Conservation (phyloP, 2,329 filamentous ascomycete genomes). For the Pezicula neosporulosa region DNA sequence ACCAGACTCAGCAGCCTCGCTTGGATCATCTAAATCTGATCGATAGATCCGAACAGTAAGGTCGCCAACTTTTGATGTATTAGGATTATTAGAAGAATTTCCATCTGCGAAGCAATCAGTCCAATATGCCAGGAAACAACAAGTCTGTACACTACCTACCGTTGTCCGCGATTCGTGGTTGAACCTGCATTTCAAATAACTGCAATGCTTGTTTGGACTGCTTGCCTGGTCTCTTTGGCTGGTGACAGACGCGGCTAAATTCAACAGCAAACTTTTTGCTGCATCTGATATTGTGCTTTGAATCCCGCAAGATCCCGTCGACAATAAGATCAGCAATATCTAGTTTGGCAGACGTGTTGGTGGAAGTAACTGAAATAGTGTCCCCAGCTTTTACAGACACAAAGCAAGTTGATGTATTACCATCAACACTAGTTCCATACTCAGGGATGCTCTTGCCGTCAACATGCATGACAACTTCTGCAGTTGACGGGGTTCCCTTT, state of each 20-base stretch:
- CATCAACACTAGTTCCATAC: constrained; percentile 1
- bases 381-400: constrained; percentile 13
- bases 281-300: neutral
- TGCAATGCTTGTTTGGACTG: neutral
- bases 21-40: neutral
- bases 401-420: constrained; percentile 12
- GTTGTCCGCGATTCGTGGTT: constrained; percentile 3
- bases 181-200: constrained; percentile 10
- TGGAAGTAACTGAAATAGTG: constrained; percentile 5
- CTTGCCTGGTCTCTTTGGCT: constrained; percentile 2
- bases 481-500: neutral
- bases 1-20: neutral
- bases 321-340: constrained; percentile 21
- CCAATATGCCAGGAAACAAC: too few relatives aligned
- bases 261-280: neutral
- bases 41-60: constrained; percentile 9
- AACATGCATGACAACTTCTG: neutral
- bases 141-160: neutral
- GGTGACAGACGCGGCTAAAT: neutral
- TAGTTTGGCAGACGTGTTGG: constrained; percentile 1
- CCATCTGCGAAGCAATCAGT: neutral
- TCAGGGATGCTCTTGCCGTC: constrained; percentile 2
- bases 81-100: neutral
- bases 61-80: constrained; percentile 4
- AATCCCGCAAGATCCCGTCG: constrained; percentile 23